A percentile compares a stretch with the other conserved stretches of the same genome.
phyloP scores from a whole-genome alignment of 2,329 filamentous ascomycete species.

The Plenodomus lindquistii region DNA sequence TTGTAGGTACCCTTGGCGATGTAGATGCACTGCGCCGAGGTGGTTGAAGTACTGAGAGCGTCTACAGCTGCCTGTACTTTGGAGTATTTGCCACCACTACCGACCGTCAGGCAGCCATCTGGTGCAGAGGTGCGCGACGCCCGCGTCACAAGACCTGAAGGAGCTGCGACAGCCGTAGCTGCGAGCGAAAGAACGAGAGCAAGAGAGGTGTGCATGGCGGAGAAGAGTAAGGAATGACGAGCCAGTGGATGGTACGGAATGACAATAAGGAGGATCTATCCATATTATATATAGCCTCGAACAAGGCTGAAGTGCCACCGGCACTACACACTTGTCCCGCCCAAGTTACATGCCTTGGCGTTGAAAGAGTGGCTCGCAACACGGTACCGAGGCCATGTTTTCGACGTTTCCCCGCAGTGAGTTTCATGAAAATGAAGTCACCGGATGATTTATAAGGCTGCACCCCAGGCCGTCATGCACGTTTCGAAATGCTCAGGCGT shows the following conservation, averaged over 20 bases:
- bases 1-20: slow-evolving; percentile 64
- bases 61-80: slow-evolving; percentile 62
- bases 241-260: background rate
- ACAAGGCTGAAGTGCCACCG: background rate
- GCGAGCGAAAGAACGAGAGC: slow-evolving; percentile 25
- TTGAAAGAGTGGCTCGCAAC: background rate
- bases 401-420: slow-evolving; percentile 1
- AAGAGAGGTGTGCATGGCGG: slow-evolving; percentile 21
- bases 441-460: slow-evolving; percentile 8
- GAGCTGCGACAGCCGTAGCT: slow-evolving; percentile 25
- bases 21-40: slow-evolving; percentile 62
- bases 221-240: slow-evolving; percentile 1
- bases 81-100: slow-evolving; percentile 49
- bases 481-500: background rate
- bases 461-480: slow-evolving; percentile 8
- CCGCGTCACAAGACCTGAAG: slow-evolving; percentile 19
- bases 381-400: background rate
- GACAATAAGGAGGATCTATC: background rate
- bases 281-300: background rate
- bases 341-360: slow-evolving; percentile 3
- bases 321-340: slow-evolving; percentile 10
- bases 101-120: slow-evolving; percentile 56
- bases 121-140: slow-evolving; percentile 52
- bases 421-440: slow-evolving; percentile 4
- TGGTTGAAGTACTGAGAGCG: slow-evolving; percentile 58